These are phyloP conservation scores for Picea sitchensis DNA, from an alignment of 75 land plant species.

Conservation along the genomic window DNA sequence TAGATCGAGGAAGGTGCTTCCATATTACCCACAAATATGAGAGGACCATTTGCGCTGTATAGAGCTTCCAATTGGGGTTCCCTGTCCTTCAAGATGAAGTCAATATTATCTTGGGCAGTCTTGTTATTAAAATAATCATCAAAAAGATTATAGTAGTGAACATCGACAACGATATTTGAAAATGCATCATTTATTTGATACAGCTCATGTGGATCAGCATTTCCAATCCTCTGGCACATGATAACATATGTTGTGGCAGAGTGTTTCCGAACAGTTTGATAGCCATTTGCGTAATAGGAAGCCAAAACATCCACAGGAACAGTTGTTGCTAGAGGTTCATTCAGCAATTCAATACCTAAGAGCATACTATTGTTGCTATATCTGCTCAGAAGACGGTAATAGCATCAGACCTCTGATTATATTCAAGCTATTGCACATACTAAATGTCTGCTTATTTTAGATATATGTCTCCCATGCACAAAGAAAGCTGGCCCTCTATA, in stretches of 20 bases:
- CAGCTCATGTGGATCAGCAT: conserved; percentile 69
- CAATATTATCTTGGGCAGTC: conserved; percentile 52
- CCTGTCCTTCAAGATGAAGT: conserved; percentile 53
- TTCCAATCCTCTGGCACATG: conserved; percentile 79
- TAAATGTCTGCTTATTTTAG: background rate
- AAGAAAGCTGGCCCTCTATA: background rate
- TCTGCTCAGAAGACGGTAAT: conserved; percentile 23
- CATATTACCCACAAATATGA: conserved; percentile 54
- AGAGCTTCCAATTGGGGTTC: conserved; percentile 40
- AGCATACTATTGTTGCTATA: conserved; percentile 60
- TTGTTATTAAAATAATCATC: conserved; percentile 31
- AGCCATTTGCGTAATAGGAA: conserved; percentile 64
- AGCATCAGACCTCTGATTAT: no score
- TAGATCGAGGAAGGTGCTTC: background rate
- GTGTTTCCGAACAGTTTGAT: conserved; percentile 60
- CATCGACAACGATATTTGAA: conserved; percentile 57
- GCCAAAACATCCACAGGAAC: conserved; percentile 60
- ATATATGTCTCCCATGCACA: background rate
- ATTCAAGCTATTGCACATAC: background rate
- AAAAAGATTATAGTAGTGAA: conserved; percentile 87
- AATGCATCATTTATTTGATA: conserved; percentile 43
- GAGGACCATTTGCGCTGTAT: conserved; percentile 61
- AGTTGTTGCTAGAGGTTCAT: conserved; percentile 60
- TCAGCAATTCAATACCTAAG: conserved; percentile 78
- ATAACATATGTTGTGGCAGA: conserved; percentile 72